phyloP scores from a whole-genome alignment of 2,329 filamentous ascomycete species.

The Clarireedia paspali region DNA sequence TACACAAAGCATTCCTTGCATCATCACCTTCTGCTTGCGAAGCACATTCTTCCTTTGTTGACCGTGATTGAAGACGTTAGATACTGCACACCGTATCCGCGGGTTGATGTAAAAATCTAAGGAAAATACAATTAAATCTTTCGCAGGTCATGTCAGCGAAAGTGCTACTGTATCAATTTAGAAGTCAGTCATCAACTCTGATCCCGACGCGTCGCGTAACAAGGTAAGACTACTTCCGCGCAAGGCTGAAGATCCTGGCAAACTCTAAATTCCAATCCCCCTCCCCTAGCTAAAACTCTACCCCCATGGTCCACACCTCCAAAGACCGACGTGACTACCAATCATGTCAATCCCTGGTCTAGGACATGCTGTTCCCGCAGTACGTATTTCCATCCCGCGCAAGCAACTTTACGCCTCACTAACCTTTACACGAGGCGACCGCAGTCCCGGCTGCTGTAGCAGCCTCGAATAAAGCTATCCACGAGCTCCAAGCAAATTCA shows the following conservation, averaged over 20 bases:
- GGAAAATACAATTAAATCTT: background rate
- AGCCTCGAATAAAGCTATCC: slow-evolving; percentile 31
- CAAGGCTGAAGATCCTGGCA: background rate
- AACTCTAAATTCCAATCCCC: background rate
- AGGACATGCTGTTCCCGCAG: slow-evolving; percentile 57
- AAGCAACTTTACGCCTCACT: slow-evolving; percentile 7
- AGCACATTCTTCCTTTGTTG: too few species aligned
- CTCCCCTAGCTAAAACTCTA: slow-evolving; percentile 6
- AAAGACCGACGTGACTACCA: background rate
- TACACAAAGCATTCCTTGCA: too few species aligned
- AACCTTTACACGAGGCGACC: slow-evolving; percentile 18
- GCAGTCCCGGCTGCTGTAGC: slow-evolving; percentile 28
- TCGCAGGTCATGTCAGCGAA: background rate
- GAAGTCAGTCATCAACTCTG: background rate
- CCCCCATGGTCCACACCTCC: slow-evolving; percentile 4
- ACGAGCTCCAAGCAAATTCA: slow-evolving; percentile 53
- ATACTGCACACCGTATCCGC: too few species aligned
- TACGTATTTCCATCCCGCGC: slow-evolving; percentile 30
- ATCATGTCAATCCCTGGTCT: slow-evolving; percentile 67
- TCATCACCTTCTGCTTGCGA: too few species aligned
- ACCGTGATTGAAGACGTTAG: too few species aligned
- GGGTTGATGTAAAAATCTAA: too few species aligned
- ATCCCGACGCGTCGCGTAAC: background rate
- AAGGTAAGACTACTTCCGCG: background rate
- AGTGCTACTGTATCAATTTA: background rate